A percentile compares a stretch with the other conserved stretches of the same genome.
Evolutionary conservation across 73 alveolate genomes (phyloP).

Genomic region (Paramecium tetraurelia): DNA sequence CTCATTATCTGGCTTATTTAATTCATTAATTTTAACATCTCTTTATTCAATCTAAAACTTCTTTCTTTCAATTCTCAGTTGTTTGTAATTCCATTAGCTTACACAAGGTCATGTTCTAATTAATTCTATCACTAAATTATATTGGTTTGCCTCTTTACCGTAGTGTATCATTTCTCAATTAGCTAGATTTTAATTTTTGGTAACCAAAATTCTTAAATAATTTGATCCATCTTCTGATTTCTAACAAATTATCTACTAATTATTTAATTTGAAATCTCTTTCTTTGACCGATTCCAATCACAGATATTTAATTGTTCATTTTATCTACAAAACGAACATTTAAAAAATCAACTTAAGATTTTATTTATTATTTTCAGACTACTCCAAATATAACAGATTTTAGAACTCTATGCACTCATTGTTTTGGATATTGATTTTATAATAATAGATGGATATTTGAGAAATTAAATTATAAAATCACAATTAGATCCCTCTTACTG

Average conservation of each 20-base stretch:
- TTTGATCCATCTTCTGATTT: neutral
- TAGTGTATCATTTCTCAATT: constrained; percentile 19
- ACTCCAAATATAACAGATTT: neutral
- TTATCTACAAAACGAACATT: neutral
- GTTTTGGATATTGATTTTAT: neutral
- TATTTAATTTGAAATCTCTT: neutral
- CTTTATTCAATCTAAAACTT: neutral
- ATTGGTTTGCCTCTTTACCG: constrained; percentile 12
- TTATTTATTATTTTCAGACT: neutral
- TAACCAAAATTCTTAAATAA: neutral
- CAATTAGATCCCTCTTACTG: neutral
- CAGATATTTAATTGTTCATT: neutral
- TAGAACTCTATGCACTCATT: neutral
- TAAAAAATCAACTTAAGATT: neutral
- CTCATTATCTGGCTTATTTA: neutral
- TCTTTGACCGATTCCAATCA: neutral
- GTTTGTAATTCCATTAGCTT: constrained; percentile 31
- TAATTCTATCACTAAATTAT: neutral
- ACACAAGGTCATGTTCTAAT: constrained; percentile 50
- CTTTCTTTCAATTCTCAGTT: constrained; percentile 45
- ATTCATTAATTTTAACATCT: neutral
- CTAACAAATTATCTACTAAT: neutral
- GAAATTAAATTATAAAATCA: neutral
- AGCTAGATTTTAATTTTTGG: neutral
- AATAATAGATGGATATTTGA: neutral